Evolutionary conservation across 1,284 basidiomycete species (phyloP).

Genomic region (Macrocystidia cucumis): DNA sequence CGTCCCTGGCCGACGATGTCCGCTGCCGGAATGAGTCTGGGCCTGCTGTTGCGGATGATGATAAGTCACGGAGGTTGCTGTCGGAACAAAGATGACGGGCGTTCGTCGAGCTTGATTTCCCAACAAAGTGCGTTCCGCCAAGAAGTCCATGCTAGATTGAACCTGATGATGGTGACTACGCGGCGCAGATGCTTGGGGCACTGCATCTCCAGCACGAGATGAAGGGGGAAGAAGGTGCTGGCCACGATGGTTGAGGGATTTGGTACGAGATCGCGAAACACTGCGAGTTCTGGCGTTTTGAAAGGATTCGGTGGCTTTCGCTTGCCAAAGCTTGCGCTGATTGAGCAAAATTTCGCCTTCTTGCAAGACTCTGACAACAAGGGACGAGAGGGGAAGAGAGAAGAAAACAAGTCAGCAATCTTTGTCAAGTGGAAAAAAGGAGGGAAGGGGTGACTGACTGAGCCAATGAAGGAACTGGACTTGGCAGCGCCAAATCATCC

Average conservation of each 20-base stretch:
- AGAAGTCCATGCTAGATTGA: slow-evolving; percentile 40
- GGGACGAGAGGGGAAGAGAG: slow-evolving; percentile 5
- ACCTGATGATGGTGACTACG: slow-evolving; percentile 12
- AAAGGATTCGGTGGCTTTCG: slow-evolving; percentile 52
- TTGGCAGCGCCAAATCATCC: slow-evolving; percentile 52
- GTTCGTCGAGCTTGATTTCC: slow-evolving; percentile 53
- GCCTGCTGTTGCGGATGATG: slow-evolving; percentile 6
- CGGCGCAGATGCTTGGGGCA: too few species aligned
- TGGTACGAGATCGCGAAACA: slow-evolving; percentile 54
- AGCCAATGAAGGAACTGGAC: slow-evolving; percentile 51
- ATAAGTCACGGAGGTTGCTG: slow-evolving; percentile 7
- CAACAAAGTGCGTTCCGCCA: slow-evolving; percentile 54
- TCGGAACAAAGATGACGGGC: slow-evolving; percentile 34
- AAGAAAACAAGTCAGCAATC: neutral
- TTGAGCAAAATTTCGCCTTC: slow-evolving; percentile 50
- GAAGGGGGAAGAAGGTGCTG: slow-evolving; percentile 14
- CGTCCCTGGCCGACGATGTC: too few species aligned
- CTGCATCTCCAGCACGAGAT: too few species aligned
- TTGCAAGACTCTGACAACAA: slow-evolving; percentile 48
- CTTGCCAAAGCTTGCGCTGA: slow-evolving; percentile 60
- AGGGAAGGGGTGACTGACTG: slow-evolving; percentile 33
- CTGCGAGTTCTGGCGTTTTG: slow-evolving; percentile 56
- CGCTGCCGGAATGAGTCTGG: too few species aligned
- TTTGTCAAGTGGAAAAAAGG: slow-evolving; percentile 2
- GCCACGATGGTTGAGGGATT: slow-evolving; percentile 42